Evolutionary conservation across 768 basidiomycete genomes (phyloP).

Genomic region (Podaxis pistillaris): DNA sequence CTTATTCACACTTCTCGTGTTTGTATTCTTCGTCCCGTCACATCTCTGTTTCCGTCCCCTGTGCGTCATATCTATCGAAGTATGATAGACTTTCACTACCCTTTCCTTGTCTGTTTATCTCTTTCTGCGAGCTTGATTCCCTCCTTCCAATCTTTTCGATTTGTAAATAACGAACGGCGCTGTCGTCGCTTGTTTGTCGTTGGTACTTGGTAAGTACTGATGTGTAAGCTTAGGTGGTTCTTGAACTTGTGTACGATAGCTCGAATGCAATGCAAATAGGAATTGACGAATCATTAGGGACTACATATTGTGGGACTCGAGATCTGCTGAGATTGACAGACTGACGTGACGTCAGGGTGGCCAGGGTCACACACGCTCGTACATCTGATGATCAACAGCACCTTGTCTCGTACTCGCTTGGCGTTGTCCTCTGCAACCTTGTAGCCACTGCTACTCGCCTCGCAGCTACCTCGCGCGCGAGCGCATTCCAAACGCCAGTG

Average conservation of each 20-base stretch:
- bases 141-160: neutral
- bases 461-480: neutral
- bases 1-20: neutral
- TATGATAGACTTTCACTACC: slow-evolving; percentile 9
- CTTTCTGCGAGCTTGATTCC: neutral
- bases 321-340: too few relatives aligned
- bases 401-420: too few relatives aligned
- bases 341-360: neutral
- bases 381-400: too few relatives aligned
- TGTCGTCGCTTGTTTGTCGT: neutral
- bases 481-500: neutral
- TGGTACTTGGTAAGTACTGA: neutral
- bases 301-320: too few relatives aligned
- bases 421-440: neutral
- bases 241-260: neutral
- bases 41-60: neutral
- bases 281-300: neutral
- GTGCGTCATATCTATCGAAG: neutral
- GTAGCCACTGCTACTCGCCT: neutral
- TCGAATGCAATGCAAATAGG: neutral
- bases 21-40: neutral
- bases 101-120: slow-evolving; percentile 9
- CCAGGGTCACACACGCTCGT: neutral
- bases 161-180: neutral
- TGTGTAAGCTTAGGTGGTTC: neutral